These are phyloP conservation scores for Fusarium sp. DNA, from an alignment of 2,329 filamentous ascomycete genomes.

Conservation along the genomic window DNA sequence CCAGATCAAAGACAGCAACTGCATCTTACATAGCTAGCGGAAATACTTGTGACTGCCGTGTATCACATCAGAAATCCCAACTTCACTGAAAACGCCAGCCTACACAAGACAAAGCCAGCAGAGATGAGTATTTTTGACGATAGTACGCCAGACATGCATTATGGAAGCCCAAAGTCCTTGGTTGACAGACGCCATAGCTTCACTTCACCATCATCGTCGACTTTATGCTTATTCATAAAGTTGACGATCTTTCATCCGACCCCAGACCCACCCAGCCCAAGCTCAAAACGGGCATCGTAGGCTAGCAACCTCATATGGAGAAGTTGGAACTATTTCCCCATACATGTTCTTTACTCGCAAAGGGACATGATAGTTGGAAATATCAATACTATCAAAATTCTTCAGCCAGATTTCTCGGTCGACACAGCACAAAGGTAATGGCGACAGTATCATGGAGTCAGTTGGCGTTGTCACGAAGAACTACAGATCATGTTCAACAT, in stretches of 20 bases:
- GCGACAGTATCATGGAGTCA: too few species aligned
- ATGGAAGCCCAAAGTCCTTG: too few species aligned
- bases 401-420: too few species aligned
- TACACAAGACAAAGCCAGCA: too few species aligned
- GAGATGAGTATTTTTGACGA: too few species aligned
- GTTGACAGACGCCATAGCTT: neutral
- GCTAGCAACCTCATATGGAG: too few species aligned
- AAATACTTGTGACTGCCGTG: neutral
- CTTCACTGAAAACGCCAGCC: too few species aligned
- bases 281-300: neutral
- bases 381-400: too few species aligned
- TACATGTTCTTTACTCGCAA: neutral
- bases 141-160: too few species aligned
- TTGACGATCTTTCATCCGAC: neutral
- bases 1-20: neutral
- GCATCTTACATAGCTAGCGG: neutral
- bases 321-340: neutral
- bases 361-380: too few species aligned
- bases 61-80: neutral
- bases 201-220: neutral
- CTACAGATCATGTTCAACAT: neutral
- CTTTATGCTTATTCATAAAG: conserved; percentile 7
- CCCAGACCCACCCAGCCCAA: conserved; percentile 9
- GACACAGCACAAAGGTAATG: too few species aligned
- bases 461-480: too few species aligned